Evolutionary conservation across 2,329 filamentous ascomycete genomes (phyloP), one percentile per base, ranked within the genome.

Genomic region (Penicillium sclerotiorum): DNA sequence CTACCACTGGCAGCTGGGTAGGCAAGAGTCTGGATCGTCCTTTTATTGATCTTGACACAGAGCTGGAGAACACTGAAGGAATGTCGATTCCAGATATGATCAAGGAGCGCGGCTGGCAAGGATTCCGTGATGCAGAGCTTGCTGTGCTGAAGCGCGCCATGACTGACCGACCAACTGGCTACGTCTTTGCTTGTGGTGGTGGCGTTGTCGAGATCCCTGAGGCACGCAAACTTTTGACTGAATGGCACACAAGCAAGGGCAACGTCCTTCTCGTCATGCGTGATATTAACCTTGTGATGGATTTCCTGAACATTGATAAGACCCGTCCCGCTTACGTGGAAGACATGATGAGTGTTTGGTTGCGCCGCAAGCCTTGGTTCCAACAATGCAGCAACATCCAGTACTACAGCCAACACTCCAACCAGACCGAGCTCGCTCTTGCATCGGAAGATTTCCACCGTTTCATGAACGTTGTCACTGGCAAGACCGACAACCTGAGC

Each of bases 131-230:
- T 21, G 85, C 87, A 18, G 94, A 99, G 68, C 72, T 93, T 8
- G 81, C 82, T 3, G 77, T 96, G 5, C 77, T 99, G 6, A 81
- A 83, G 56, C 83, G 85, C 35, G 82, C 89, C 22, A 83, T 95
- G 67, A 82, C 84, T 46, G 89, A 92, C 48, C 87, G 89, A 60
- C 77, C 88, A 2, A 82, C 80, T 2, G 88, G 88, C 4, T 79
- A 95, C 64, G 82, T 99, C 54, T 91, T 99, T 66, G 94, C 94
- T 1, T 97, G 93, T 59, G 94, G 94, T 45, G 94, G 94, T 36
- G 94, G 94, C 23, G 83, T 99, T 23, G 92, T 99, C 9, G 94
- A 99, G 69, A 89, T 84, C 1, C 82, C 87, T 1, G 87, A 88
- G 62, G 90, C 91, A 17, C 85, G 92, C 13, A 81, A 90, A 55